Conservation (phyloP, 2,329 filamentous ascomycete genomes). For the Cercospora zeina region DNA sequence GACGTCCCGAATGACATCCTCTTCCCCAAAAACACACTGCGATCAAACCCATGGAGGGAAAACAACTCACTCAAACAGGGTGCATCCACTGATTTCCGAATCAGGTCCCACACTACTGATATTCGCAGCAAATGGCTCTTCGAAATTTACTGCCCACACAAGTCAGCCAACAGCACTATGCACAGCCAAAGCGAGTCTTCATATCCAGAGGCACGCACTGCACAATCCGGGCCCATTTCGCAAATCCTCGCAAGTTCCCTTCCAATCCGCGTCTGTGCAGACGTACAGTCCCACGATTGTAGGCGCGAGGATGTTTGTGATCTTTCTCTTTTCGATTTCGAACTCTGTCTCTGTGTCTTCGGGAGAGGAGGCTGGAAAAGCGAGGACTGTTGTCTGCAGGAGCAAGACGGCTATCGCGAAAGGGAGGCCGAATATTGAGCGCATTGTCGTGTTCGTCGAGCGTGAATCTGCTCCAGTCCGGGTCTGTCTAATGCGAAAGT, state of each 20-base stretch:
- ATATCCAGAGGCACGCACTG: constrained; percentile 16
- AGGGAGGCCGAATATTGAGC: constrained; percentile 2
- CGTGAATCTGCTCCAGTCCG: background rate
- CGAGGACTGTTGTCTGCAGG: constrained; percentile 10
- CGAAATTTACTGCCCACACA: constrained; percentile 22
- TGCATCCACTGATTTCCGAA: constrained; percentile 24
- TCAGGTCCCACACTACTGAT: constrained; percentile 27
- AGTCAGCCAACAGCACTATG: background rate
- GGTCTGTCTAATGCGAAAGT: background rate
- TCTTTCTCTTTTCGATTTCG: constrained; percentile 16
- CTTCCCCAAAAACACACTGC: background rate
- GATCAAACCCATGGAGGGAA: background rate
- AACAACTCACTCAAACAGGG: constrained; percentile 25
- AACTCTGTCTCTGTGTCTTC: background rate
- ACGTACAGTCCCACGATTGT: constrained; percentile 27
- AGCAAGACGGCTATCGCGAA: constrained; percentile 15
- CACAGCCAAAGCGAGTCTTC: background rate
- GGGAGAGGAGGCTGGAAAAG: constrained; percentile 11
- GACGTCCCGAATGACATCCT: background rate
- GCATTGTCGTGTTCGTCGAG: constrained; percentile 8
- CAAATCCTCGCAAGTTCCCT: constrained; percentile 23
- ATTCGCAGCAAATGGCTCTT: constrained; percentile 19
- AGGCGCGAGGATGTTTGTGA: constrained; percentile 25
- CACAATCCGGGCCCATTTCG: constrained; percentile 26
- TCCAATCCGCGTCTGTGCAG: constrained; percentile 26